Percentiles rank a stretch among this genome's conserved stretches.
Evolutionary conservation across 2,329 filamentous ascomycete genomes (phyloP).

Genomic region (Conoideocrella luteorostrata): DNA sequence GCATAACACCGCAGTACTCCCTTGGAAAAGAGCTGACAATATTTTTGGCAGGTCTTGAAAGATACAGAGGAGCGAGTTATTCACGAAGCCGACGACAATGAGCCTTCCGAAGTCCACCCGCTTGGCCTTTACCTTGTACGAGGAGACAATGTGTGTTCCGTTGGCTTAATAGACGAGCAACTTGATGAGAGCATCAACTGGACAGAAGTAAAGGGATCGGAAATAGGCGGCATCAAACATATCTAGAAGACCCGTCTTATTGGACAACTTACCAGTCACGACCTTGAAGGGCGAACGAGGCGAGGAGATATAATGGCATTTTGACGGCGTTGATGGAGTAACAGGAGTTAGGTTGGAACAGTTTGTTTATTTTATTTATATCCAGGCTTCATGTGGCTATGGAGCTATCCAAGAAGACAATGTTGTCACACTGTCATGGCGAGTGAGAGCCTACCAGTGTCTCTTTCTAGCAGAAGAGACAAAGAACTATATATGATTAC

Average conservation of each 20-base stretch:
- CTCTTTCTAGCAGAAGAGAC: neutral
- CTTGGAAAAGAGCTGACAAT: neutral
- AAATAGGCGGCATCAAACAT: constrained; percentile 82
- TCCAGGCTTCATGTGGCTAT: neutral
- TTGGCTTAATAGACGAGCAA: constrained; percentile 83
- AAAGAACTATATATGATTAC: neutral
- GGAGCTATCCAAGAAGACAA: neutral
- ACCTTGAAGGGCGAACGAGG: no score
- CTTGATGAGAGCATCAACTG: constrained; percentile 89
- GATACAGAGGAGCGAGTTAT: constrained; percentile 87
- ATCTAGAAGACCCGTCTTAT: constrained; percentile 25
- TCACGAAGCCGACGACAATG: constrained; percentile 73
- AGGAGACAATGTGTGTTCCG: constrained; percentile 88
- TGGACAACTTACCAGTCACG: no score
- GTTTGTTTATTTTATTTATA: neutral
- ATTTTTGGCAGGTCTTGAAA: constrained; percentile 57
- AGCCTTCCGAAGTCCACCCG: constrained; percentile 71
- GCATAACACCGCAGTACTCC: no score
- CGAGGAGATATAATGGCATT: constrained; percentile 8
- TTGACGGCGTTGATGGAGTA: constrained; percentile 11
- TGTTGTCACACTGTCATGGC: neutral
- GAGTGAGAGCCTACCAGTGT: no score
- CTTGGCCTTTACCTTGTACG: constrained; percentile 88
- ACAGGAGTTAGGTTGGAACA: neutral
- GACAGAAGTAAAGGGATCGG: constrained; percentile 78